Evolutionary conservation across 345 rosid genomes (phyloP).

Genomic region (Boechera stricta): DNA sequence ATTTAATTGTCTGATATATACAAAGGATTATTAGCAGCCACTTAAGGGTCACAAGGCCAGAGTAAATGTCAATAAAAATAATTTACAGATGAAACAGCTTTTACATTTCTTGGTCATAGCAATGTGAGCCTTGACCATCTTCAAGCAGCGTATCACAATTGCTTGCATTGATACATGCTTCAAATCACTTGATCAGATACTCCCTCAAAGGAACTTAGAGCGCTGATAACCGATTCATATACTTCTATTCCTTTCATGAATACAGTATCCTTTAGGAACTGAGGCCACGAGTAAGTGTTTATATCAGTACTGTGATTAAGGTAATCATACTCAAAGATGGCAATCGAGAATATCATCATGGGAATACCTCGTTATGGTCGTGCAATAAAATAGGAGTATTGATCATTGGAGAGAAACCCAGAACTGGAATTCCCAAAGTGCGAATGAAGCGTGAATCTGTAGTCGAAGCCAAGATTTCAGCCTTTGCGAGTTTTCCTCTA

Average conservation of each 20-base stretch:
- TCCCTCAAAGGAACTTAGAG: constrained; percentile 67
- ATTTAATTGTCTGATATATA: constrained; percentile 12
- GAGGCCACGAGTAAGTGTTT: constrained; percentile 25
- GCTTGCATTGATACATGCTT: constrained; percentile 11
- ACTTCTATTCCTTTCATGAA: constrained; percentile 83
- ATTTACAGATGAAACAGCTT: constrained; percentile 12
- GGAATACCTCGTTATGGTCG: constrained; percentile 86
- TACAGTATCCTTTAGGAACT: constrained; percentile 72
- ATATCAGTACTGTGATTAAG: constrained; percentile 5
- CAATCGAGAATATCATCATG: not conserved
- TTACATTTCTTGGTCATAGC: not conserved
- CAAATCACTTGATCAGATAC: constrained; percentile 45
- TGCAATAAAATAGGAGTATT: constrained; percentile 84
- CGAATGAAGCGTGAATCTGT: constrained; percentile 81
- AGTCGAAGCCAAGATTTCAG: constrained; percentile 90
- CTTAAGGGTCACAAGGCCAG: not conserved
- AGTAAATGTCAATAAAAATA: not conserved
- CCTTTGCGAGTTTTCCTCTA: constrained; percentile 79
- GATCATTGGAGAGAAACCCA: constrained; percentile 90
- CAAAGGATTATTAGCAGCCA: constrained; percentile 34
- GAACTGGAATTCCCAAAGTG: constrained; percentile 68
- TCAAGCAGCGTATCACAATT: constrained; percentile 2
- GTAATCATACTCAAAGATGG: not conserved
- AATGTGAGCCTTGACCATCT: constrained; percentile 24
- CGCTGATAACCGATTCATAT: constrained; percentile 71